Conservation (phyloP, 371 early-diverging fungal genomes). For the Apophysomyces elegans region DNA sequence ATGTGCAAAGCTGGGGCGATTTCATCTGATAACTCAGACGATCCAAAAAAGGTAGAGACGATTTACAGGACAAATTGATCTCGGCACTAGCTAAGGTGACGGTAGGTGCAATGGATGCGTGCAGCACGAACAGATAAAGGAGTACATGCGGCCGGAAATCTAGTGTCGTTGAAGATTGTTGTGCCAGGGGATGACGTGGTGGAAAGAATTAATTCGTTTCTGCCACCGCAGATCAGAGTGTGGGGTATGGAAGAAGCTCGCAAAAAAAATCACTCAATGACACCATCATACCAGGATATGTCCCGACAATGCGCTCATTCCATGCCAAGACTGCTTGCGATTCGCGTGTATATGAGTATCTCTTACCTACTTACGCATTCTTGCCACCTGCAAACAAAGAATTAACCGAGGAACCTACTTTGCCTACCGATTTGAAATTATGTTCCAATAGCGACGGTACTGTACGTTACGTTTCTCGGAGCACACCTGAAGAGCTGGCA, state of each 20-base stretch:
- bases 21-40: constrained; percentile 79
- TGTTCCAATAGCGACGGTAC: constrained; percentile 12
- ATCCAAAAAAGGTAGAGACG: constrained; percentile 73
- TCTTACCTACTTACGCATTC: constrained; percentile 94
- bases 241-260: constrained; percentile 64
- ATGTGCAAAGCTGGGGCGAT: constrained; percentile 75
- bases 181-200: constrained; percentile 68
- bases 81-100: background rate
- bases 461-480: constrained; percentile 23
- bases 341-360: constrained; percentile 97
- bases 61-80: background rate
- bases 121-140: constrained; percentile 99
- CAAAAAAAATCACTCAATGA: background rate
- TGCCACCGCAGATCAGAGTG: constrained; percentile 84
- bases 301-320: constrained; percentile 80
- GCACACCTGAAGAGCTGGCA: constrained; percentile 59
- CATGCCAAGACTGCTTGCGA: constrained; percentile 93
- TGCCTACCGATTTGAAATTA: constrained; percentile 26
- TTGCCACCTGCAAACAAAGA: constrained; percentile 42
- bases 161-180: constrained; percentile 92
- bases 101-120: constrained; percentile 78
- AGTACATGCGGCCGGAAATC: constrained; percentile 98
- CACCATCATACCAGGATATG: constrained; percentile 56
- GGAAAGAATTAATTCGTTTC: constrained; percentile 69
- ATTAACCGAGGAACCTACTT: constrained; percentile 23